phyloP scores from a whole-genome alignment of 1,139 yeast species.

The Lodderomyces pseudojiufengensis region DNA sequence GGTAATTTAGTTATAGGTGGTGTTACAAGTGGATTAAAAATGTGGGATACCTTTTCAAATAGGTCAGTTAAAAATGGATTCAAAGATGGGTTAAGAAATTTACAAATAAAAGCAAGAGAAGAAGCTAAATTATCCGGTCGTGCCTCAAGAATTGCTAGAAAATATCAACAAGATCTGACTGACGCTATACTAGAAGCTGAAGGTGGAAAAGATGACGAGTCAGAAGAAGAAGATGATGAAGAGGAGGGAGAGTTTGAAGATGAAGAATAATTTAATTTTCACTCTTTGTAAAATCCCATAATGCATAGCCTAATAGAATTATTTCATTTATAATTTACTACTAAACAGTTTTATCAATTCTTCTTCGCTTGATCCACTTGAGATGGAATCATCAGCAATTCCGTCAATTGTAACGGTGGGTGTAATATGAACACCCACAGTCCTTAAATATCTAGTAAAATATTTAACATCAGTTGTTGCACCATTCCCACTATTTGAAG shows the following conservation, averaged over 20 bases:
- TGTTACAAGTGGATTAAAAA: slow-evolving; percentile 73
- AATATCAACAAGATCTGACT: slow-evolving; percentile 48
- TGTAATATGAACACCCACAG: slow-evolving; percentile 76
- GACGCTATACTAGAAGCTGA: slow-evolving; percentile 61
- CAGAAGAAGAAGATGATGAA: slow-evolving; percentile 52
- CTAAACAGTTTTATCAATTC: slow-evolving; percentile 31
- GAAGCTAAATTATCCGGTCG: slow-evolving; percentile 54
- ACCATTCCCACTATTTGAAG: slow-evolving; percentile 55
- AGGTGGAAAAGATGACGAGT: slow-evolving; percentile 50
- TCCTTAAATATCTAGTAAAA: slow-evolving; percentile 69
- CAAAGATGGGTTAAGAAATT: slow-evolving; percentile 49
- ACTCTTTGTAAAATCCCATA: neutral
- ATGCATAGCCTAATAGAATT: neutral
- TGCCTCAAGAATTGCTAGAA: slow-evolving; percentile 72
- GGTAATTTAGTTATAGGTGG: slow-evolving; percentile 90
- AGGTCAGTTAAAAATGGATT: slow-evolving; percentile 71
- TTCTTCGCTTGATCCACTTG: slow-evolving; percentile 36
- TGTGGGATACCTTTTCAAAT: slow-evolving; percentile 91
- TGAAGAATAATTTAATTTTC: neutral
- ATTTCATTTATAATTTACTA: slow-evolving; percentile 8
- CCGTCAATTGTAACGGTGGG: slow-evolving; percentile 83
- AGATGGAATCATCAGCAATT: slow-evolving; percentile 37
- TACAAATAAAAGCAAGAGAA: slow-evolving; percentile 55
- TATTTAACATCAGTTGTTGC: slow-evolving; percentile 65
- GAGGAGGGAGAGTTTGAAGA: slow-evolving; percentile 17